phyloP scores from a whole-genome alignment of 2,329 filamentous ascomycete genomes.

The Penicillium italicum region DNA sequence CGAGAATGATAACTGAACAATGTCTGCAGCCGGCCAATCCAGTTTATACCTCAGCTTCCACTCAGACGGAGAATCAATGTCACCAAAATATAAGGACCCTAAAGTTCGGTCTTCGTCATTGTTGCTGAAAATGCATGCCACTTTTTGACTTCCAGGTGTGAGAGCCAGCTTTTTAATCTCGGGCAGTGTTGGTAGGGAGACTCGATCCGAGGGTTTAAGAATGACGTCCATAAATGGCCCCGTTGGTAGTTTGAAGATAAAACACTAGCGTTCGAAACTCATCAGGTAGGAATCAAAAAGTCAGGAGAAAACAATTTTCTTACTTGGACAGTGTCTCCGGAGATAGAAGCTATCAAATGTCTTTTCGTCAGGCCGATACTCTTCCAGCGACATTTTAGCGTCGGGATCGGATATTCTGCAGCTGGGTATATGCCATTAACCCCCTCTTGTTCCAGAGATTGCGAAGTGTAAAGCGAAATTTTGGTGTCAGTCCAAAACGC shows the following conservation, averaged over 20 bases:
- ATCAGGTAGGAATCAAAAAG: not conserved
- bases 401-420: not conserved
- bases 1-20: not conserved
- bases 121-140: not conserved
- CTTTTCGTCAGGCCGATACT: not conserved
- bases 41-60: not conserved
- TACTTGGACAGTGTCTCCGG: not conserved
- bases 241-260: not conserved
- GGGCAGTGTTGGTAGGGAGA: not conserved
- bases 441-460: not conserved
- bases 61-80: not conserved
- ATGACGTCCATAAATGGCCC: not conserved
- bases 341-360: not conserved
- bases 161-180: not conserved
- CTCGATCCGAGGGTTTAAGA: not conserved
- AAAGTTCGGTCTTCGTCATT: not conserved
- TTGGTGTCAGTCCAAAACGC: not conserved
- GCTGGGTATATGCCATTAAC: not conserved
- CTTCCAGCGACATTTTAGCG: not conserved
- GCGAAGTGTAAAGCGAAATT: not conserved
- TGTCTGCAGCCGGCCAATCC: not conserved
- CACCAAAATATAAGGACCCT: not conserved
- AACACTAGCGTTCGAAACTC: not conserved
- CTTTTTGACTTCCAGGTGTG: not conserved
- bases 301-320: not conserved